Base-by-base conservation (phyloP, 768 basidiomycete species). In the Auricularia auricula-judae region DNA sequence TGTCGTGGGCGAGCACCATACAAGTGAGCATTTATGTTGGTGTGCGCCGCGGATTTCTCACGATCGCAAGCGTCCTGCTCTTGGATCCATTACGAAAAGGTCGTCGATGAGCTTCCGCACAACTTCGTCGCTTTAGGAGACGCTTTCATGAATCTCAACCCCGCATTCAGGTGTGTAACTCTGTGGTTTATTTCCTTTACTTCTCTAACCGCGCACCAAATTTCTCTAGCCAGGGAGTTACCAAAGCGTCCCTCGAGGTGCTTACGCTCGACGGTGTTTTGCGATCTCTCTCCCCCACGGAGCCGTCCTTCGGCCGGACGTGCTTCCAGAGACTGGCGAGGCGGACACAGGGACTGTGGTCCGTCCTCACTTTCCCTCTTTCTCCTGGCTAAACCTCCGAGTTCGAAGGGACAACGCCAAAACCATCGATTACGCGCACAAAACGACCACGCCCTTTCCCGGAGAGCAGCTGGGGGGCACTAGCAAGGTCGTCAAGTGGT, bases 41-140 rank as follows among this genome's bases (percentile, higher is more conserved):
- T 8, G 39, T 14, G 39, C 3, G 39, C 39, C 12, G 39, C 39
- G 39, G 39, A 7, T 42, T 42, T 0, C 7, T 42, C 39, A 7
- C 39, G 39, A 7, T 7, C 7, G 39, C 7, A 7, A 75, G 75
- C 71, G 14, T 59, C 69, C 3, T 67, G 68, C 4, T 66, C 67
- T 3, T 74, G 56, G 16, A 23, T 75, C 33, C 68, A 63, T 16
- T 76, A 75, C 60, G 71, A 75, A 42, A 51, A 51, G 23, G 72
- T 65, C 3, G 60, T 39, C 11, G 68, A 72, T 39, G 36, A 18
- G 7, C 64, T 76, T 10, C 76, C 76, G 0, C 62, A 63, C 11
- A 77, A 76, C 64, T 77, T 70, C 54, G 65, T 76, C 47, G 76
- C 74, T 0, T 8, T 76, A n/a, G 76, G 76, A 18, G 76, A 77